phyloP scores from a whole-genome alignment of 2,329 filamentous ascomycete species.

The Xylaria sp. region DNA sequence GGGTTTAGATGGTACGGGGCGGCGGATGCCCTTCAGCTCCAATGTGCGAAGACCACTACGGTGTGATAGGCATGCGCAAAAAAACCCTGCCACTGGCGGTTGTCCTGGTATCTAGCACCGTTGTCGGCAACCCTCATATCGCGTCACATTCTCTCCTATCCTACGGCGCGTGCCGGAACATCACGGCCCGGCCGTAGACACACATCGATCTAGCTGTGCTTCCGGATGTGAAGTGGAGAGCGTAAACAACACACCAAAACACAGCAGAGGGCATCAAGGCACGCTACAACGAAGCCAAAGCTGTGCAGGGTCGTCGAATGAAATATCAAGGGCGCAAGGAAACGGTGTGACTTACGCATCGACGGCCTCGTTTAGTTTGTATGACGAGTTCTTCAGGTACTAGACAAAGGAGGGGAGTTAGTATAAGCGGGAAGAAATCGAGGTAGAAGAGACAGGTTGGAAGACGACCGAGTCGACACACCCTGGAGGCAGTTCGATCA shows the following conservation, averaged over 20 bases:
- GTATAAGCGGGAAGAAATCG: neutral
- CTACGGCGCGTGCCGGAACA: neutral
- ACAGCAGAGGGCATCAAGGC: neutral
- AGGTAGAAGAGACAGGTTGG: neutral
- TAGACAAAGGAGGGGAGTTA: constrained; percentile 25
- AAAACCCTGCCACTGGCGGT: neutral
- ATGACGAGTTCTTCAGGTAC: constrained; percentile 56
- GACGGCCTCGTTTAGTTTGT: constrained; percentile 63
- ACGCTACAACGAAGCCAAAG: neutral
- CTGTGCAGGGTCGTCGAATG: neutral
- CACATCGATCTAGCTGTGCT: neutral
- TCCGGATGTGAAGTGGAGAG: neutral
- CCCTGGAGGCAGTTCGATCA: constrained; percentile 44
- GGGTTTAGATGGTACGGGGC: neutral
- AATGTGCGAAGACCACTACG: neutral
- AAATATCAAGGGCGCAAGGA: constrained; percentile 11
- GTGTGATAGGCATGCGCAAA: neutral
- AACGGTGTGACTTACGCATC: constrained; percentile 63
- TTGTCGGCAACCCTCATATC: neutral
- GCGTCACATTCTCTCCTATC: neutral
- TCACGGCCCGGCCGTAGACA: neutral
- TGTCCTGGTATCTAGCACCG: neutral
- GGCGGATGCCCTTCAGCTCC: neutral
- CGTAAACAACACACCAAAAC: neutral
- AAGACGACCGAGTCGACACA: constrained; percentile 27